phyloP scores from a whole-genome alignment of 2,329 filamentous ascomycete species.

The Aspergillus pseudoterreus region DNA sequence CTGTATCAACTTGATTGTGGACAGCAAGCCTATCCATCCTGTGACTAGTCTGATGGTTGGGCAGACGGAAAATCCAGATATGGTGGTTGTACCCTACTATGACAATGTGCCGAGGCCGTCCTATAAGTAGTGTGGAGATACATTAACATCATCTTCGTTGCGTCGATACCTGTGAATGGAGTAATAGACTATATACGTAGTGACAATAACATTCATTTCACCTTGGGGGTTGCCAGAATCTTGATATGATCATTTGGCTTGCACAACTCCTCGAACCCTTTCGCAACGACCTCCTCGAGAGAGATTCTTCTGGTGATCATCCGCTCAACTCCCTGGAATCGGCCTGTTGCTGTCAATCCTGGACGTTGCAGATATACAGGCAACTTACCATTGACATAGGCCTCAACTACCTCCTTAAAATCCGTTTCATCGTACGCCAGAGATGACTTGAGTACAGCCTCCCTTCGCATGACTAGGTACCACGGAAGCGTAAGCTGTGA shows the following conservation, averaged over 20 bases:
- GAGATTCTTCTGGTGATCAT: constrained; percentile 8
- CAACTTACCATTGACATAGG: constrained; percentile 8
- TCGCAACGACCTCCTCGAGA: constrained; percentile 10
- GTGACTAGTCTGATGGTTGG: constrained; percentile 41
- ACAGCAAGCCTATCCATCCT: constrained; percentile 29
- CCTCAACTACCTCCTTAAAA: constrained; percentile 7
- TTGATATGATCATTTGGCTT: constrained; percentile 14
- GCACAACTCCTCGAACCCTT: constrained; percentile 9
- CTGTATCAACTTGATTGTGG: constrained; percentile 42
- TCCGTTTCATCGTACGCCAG: constrained; percentile 10
- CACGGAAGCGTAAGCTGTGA: constrained; percentile 7
- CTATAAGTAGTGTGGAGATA: constrained; percentile 8
- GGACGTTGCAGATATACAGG: neutral
- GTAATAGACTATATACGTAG: neutral
- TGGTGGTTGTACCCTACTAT: constrained; percentile 49
- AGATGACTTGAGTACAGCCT: constrained; percentile 7
- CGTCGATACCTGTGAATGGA: neutral
- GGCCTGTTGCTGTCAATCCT: neutral
- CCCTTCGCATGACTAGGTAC: constrained; percentile 5
- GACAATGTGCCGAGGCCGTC: constrained; percentile 41
- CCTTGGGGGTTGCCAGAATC: constrained; percentile 10
- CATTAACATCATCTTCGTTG: neutral
- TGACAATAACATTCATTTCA: neutral
- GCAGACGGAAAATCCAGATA: constrained; percentile 38
- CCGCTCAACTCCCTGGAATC: constrained; percentile 9